These are phyloP conservation scores for Colletotrichum paranaense DNA, from an alignment of 2,329 filamentous ascomycete genomes.

Conservation along the genomic window DNA sequence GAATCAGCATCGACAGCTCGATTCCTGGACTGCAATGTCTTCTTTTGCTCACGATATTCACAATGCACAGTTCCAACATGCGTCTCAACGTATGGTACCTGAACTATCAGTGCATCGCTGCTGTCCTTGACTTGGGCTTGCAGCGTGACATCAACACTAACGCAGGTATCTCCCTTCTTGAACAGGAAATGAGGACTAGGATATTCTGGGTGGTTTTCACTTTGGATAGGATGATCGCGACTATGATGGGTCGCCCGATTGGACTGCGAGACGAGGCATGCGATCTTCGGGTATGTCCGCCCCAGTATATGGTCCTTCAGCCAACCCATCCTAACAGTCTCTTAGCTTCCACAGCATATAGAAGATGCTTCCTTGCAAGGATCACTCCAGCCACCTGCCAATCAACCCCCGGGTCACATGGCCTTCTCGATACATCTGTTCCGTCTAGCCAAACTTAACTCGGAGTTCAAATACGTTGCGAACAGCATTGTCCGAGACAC, in stretches of 20 bases:
- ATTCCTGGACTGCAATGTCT: constrained; percentile 61
- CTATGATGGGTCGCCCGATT: constrained; percentile 67
- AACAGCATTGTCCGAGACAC: constrained; percentile 61
- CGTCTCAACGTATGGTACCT: constrained; percentile 64
- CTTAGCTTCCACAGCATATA: constrained; percentile 44
- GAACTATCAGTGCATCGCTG: constrained; percentile 65
- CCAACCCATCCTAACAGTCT: constrained; percentile 33
- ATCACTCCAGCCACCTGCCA: neutral
- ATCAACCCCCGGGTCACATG: neutral
- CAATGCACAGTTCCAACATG: constrained; percentile 60
- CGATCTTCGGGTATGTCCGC: constrained; percentile 56
- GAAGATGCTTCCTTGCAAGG: constrained; percentile 38
- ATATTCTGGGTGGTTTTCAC: constrained; percentile 67
- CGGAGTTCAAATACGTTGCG: constrained; percentile 67
- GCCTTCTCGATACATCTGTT: constrained; percentile 61
- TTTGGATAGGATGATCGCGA: constrained; percentile 62
- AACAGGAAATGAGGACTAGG: constrained; percentile 65
- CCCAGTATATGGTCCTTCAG: no score
- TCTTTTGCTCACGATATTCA: constrained; percentile 58
- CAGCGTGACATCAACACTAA: constrained; percentile 59
- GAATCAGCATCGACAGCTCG: constrained; percentile 59
- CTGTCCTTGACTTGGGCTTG: constrained; percentile 61
- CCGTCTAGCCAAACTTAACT: constrained; percentile 59
- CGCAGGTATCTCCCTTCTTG: constrained; percentile 55
- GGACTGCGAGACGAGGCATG: constrained; percentile 66